These are phyloP conservation scores for Mesembryanthemum crystallinum DNA, from an alignment of 148 eudicot genomes.

Conservation along the genomic window DNA sequence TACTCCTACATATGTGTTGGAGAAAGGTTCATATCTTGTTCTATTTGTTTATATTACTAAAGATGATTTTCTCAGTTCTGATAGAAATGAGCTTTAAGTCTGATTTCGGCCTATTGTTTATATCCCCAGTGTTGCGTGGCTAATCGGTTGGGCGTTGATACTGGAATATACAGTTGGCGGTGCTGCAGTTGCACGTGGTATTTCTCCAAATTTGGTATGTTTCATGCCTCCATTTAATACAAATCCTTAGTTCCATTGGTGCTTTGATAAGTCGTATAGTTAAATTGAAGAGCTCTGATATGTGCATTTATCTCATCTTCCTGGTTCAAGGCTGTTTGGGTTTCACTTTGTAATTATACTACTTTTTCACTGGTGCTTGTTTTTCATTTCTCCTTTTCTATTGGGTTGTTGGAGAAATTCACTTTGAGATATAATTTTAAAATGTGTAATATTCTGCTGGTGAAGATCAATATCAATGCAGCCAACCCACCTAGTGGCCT, in stretches of 20 bases:
- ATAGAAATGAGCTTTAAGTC: too few species aligned
- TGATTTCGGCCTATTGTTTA: too few species aligned
- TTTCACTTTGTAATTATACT: neutral
- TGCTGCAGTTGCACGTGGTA: conserved; percentile 52
- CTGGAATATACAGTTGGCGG: conserved; percentile 47
- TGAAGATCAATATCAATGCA: neutral
- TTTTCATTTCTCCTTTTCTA: neutral
- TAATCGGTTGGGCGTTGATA: conserved; percentile 52
- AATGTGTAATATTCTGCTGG: neutral
- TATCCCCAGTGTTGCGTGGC: conserved; percentile 76
- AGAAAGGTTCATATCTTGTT: too few species aligned
- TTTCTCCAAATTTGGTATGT: conserved; percentile 50
- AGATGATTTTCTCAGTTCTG: too few species aligned
- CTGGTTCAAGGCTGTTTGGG: neutral
- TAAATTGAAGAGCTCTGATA: conserved; percentile 6
- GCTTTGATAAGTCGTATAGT: neutral
- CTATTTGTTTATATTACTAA: too few species aligned
- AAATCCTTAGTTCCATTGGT: conserved; percentile 4
- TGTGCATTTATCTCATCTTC: neutral
- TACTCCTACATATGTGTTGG: conserved; percentile 47
- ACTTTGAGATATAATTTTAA: too few species aligned
- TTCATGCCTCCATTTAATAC: neutral
- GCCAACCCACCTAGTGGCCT: neutral
- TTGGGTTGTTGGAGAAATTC: neutral
- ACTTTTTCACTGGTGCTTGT: neutral